phyloP scores from a whole-genome alignment of 2,329 filamentous ascomycete species.

The Tolypocladium ovalisporum region DNA sequence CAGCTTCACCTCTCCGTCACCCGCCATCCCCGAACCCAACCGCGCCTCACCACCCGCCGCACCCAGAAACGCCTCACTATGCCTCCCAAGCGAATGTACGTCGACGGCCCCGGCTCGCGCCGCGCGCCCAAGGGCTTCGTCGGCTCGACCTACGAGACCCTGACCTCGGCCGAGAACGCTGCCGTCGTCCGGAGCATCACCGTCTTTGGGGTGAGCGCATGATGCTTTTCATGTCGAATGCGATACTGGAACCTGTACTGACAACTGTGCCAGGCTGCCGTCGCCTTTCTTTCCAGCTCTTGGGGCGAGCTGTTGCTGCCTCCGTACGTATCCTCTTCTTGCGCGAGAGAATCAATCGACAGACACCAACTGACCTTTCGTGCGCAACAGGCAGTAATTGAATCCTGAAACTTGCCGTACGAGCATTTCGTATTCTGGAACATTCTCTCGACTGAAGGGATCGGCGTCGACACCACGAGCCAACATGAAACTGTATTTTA shows the following conservation, averaged over 20 bases:
- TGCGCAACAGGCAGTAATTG: constrained; percentile 1
- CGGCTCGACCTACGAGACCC: constrained; percentile 45
- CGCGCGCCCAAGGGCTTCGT: constrained; percentile 40
- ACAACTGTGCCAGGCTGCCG: constrained; percentile 12
- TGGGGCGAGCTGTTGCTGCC: constrained; percentile 59
- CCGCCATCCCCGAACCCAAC: background rate
- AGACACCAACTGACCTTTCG: background rate
- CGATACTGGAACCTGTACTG: background rate
- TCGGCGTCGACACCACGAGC: background rate
- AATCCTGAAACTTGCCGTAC: background rate
- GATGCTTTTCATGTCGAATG: background rate
- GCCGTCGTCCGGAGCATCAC: constrained; percentile 57
- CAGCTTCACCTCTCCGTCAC: background rate
- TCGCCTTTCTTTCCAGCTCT: constrained; percentile 56
- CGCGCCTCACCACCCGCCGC: background rate
- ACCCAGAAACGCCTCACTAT: constrained; percentile 25
- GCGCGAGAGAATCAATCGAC: background rate
- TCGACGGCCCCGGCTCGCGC: constrained; percentile 33
- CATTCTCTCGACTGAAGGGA: background rate
- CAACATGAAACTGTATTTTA: background rate
- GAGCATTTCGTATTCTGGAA: background rate
- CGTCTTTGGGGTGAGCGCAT: constrained; percentile 52
- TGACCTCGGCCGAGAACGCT: constrained; percentile 58
- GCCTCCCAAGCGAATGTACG: constrained; percentile 50
- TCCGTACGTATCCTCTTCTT: constrained; percentile 33